Percentiles rank a stretch among this genome's conserved stretches.
phyloP scores from a whole-genome alignment of 192 early-diverging fungal genomes.

The Kickxella alabastrina region DNA sequence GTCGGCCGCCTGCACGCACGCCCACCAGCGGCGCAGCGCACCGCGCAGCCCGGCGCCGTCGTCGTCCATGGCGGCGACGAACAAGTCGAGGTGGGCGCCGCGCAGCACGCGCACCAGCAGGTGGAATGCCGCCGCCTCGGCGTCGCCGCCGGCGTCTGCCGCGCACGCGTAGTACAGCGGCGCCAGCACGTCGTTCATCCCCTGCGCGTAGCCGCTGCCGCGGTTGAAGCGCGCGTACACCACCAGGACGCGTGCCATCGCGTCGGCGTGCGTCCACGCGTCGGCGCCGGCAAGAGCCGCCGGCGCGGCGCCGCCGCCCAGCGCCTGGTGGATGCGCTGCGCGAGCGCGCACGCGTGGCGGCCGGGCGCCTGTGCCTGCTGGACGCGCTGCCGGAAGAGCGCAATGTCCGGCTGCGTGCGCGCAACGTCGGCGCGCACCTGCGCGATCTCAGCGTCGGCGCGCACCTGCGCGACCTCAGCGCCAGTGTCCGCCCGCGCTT shows the following conservation, averaged over 20 bases:
- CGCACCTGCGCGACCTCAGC: not conserved
- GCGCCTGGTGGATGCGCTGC: too few species aligned
- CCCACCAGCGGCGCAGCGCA: constrained; percentile 31
- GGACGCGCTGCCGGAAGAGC: constrained; percentile 11
- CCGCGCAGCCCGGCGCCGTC: constrained; percentile 17
- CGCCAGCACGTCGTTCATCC: constrained; percentile 81
- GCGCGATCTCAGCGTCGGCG: constrained; percentile 1
- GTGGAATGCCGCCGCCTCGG: constrained; percentile 77
- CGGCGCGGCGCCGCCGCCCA: too few species aligned
- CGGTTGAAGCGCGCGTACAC: constrained; percentile 77
- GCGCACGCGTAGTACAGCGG: constrained; percentile 79
- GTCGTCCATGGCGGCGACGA: constrained; percentile 67
- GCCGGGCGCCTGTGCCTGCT: not conserved
- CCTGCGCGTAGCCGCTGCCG: constrained; percentile 82
- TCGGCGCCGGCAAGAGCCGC: constrained; percentile 12
- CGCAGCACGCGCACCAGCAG: constrained; percentile 67
- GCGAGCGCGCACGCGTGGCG: too few species aligned
- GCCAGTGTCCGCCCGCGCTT: not conserved
- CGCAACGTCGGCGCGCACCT: constrained; percentile 18
- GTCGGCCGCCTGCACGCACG: constrained; percentile 54
- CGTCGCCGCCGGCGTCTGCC: constrained; percentile 56
- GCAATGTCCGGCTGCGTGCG: constrained; percentile 18
- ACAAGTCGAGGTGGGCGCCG: constrained; percentile 71
- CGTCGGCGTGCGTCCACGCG: constrained; percentile 77
- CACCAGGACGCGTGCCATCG: constrained; percentile 71